phyloP scores from a whole-genome alignment of 2,329 filamentous ascomycete species.

The Chaetomium sp. region DNA sequence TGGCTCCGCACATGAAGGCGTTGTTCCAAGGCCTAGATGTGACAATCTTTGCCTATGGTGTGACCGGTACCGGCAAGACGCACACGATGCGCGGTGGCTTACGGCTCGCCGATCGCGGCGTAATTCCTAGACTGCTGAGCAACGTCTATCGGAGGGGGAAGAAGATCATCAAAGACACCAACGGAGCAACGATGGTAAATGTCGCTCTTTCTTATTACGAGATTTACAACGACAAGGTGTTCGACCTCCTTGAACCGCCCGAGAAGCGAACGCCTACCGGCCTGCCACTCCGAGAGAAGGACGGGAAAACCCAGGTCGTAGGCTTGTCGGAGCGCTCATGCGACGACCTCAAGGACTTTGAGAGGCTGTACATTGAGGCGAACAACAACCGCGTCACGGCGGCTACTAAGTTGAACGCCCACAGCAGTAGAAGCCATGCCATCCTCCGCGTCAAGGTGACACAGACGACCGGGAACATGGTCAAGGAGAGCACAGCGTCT shows the following conservation, averaged over 20 bases:
- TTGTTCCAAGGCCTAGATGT: conserved; percentile 88
- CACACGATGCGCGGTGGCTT: conserved; percentile 94
- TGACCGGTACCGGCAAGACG: conserved; percentile 92
- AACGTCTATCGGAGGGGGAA: conserved; percentile 81
- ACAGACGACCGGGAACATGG: conserved; percentile 69
- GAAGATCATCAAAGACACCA: conserved; percentile 80
- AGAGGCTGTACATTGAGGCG: conserved; percentile 84
- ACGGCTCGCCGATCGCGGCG: conserved; percentile 80
- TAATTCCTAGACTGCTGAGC: conserved; percentile 84
- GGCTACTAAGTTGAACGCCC: conserved; percentile 87
- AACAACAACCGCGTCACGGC: conserved; percentile 90
- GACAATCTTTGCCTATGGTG: conserved; percentile 90
- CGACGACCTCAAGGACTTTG: conserved; percentile 85
- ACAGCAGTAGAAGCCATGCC: conserved; percentile 87
- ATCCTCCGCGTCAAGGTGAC: conserved; percentile 88
- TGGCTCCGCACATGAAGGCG: conserved; percentile 85
- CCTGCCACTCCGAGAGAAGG: conserved; percentile 80
- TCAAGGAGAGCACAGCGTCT: conserved; percentile 79
- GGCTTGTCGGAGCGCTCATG: conserved; percentile 83
- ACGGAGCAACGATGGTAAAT: conserved; percentile 68
- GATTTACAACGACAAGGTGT: conserved; percentile 96
- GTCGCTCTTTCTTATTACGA: conserved; percentile 90
- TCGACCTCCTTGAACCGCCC: conserved; percentile 81
- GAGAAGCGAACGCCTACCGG: conserved; percentile 84
- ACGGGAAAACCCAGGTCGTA: conserved; percentile 83